A percentile compares a stretch with the other conserved stretches of the same genome.
Evolutionary conservation across 805 yeast species (phyloP).

Genomic region (Schwanniomyces vanrijiae): DNA sequence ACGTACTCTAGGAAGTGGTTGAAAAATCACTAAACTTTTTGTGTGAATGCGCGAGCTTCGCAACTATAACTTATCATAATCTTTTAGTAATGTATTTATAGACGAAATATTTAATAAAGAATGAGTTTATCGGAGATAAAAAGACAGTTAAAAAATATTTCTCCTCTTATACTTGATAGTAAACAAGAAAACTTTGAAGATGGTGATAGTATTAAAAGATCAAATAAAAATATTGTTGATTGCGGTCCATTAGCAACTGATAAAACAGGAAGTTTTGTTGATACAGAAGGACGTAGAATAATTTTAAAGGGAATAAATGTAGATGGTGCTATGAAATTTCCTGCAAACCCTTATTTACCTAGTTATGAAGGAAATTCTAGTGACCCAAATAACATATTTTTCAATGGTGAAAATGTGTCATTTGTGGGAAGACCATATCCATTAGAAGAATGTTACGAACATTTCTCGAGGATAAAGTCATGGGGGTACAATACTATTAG

Average conservation of each 20-base stretch:
- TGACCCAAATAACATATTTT: constrained; percentile 47
- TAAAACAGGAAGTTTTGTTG: constrained; percentile 55
- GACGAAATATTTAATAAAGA: not conserved
- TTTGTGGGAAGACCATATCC: constrained; percentile 85
- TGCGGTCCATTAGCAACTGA: constrained; percentile 22
- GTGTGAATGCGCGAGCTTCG: not conserved
- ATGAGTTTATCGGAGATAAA: not conserved
- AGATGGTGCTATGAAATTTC: constrained; percentile 73
- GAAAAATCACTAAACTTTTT: not conserved
- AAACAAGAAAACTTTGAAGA: not conserved
- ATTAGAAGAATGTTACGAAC: constrained; percentile 66
- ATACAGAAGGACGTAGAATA: constrained; percentile 58
- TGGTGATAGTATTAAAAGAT: not conserved
- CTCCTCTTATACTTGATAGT: not conserved
- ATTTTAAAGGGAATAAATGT: constrained; percentile 77
- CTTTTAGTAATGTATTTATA: not conserved
- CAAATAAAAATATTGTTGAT: constrained; percentile 11
- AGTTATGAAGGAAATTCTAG: constrained; percentile 39
- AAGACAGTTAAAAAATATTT: not conserved
- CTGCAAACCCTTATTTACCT: constrained; percentile 53
- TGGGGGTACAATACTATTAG: constrained; percentile 84
- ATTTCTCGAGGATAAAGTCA: constrained; percentile 66
- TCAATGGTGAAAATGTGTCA: constrained; percentile 72
- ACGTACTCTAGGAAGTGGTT: constrained; percentile 12
- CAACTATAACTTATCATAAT: not conserved